Conservation (phyloP, 352 stramenopile species). For the Peronospora belbahrii region DNA sequence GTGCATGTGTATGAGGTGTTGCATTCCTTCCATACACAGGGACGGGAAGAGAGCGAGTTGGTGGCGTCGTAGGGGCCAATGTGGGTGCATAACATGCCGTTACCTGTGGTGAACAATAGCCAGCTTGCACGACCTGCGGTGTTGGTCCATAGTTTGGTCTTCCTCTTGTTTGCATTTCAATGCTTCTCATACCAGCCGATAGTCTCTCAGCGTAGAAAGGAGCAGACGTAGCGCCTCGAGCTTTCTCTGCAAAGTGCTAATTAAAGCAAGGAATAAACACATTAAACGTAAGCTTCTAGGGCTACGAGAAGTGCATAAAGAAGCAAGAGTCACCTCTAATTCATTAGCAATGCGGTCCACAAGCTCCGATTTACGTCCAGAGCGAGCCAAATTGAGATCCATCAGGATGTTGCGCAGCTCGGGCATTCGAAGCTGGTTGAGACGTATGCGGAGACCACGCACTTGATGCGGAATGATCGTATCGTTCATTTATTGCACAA, state of each 20-base stretch:
- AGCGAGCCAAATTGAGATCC: slow-evolving; percentile 59
- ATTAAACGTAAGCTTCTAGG: background rate
- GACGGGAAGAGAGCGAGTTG: slow-evolving; percentile 9
- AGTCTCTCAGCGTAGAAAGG: slow-evolving; percentile 57
- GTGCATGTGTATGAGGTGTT: background rate
- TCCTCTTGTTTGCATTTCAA: slow-evolving; percentile 39
- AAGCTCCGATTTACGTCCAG: slow-evolving; percentile 70
- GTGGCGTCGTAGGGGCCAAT: slow-evolving; percentile 6
- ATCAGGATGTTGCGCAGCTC: slow-evolving; percentile 69
- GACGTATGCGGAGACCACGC: slow-evolving; percentile 37
- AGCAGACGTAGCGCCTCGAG: slow-evolving; percentile 37
- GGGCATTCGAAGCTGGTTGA: slow-evolving; percentile 56
- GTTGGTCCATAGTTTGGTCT: slow-evolving; percentile 1
- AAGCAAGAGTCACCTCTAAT: slow-evolving; percentile 35
- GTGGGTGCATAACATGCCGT: slow-evolving; percentile 3
- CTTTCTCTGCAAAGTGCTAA: slow-evolving; percentile 50
- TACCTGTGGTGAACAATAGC: slow-evolving; percentile 7
- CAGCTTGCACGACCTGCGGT: background rate
- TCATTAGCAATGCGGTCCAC: slow-evolving; percentile 62
- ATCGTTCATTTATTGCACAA: slow-evolving; percentile 19
- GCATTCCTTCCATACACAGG: slow-evolving; percentile 10
- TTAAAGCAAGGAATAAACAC: background rate
- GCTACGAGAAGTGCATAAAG: background rate
- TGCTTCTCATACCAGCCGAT: slow-evolving; percentile 29
- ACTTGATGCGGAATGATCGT: slow-evolving; percentile 17